These are phyloP conservation scores for Pichia exigua DNA, from an alignment of 805 yeast species.

Conservation along the genomic window DNA sequence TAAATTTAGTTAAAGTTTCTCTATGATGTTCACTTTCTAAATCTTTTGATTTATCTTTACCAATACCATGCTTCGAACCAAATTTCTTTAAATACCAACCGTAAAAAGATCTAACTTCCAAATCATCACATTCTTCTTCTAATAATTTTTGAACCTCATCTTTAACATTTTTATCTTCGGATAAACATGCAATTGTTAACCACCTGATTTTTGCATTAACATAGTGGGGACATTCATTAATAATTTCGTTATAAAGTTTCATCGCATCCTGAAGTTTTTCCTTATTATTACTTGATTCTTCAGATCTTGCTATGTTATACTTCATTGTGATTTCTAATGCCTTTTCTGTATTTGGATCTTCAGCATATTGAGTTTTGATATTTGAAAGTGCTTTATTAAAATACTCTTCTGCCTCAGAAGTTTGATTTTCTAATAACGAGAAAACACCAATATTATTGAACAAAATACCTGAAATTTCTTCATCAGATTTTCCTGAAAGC, in stretches of 20 bases:
- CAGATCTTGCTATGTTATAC: slow-evolving; percentile 73
- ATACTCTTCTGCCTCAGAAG: slow-evolving; percentile 41
- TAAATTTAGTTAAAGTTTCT: slow-evolving; percentile 71
- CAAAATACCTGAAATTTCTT: slow-evolving; percentile 49
- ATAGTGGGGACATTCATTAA: slow-evolving; percentile 58
- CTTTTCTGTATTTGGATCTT: slow-evolving; percentile 14
- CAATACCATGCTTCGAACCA: slow-evolving; percentile 43
- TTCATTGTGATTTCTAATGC: slow-evolving; percentile 38
- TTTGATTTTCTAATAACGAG: slow-evolving; percentile 46
- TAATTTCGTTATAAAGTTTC: slow-evolving; percentile 45
- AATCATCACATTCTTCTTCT: slow-evolving; percentile 44
- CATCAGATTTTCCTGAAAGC: slow-evolving; percentile 28
- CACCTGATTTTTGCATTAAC: slow-evolving; percentile 68
- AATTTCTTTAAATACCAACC: slow-evolving; percentile 77
- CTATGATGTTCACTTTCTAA: slow-evolving; percentile 75
- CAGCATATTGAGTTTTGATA: slow-evolving; percentile 17
- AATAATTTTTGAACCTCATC: slow-evolving; percentile 50
- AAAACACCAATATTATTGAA: slow-evolving; percentile 82
- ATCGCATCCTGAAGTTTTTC: slow-evolving; percentile 24
- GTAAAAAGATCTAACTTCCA: slow-evolving; percentile 84
- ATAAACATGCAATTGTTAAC: slow-evolving; percentile 50
- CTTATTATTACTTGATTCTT: slow-evolving; percentile 26
- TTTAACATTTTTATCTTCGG: slow-evolving; percentile 41
- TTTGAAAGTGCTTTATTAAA: slow-evolving; percentile 40
- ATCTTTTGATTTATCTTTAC: slow-evolving; percentile 39